These are phyloP conservation scores for Adansonia digitata DNA, from an alignment of 345 rosid species.

Conservation along the genomic window DNA sequence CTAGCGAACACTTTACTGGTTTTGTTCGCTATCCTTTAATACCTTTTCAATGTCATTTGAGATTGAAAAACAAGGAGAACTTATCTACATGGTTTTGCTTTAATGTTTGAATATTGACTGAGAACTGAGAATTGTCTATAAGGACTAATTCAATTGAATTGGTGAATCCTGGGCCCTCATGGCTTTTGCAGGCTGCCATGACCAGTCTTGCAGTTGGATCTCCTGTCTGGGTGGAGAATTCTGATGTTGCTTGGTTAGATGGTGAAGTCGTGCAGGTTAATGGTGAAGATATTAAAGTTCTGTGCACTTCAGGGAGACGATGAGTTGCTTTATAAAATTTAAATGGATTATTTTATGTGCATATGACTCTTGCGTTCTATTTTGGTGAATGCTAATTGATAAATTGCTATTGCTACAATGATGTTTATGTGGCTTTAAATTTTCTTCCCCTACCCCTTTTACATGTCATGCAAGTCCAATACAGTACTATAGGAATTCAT, in stretches of 20 bases:
- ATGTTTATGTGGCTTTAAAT: not conserved
- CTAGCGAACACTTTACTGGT: not conserved
- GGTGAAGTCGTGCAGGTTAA: constrained; percentile 78
- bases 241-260: constrained; percentile 83
- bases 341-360: not conserved
- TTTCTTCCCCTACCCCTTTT: not conserved
- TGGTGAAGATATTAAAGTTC: constrained; percentile 70
- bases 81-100: not conserved
- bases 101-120: not conserved
- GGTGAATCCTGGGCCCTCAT: constrained; percentile 13
- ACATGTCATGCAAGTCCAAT: not conserved
- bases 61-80: constrained; percentile 3
- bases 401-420: not conserved
- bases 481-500: not conserved
- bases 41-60: not conserved
- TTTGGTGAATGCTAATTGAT: constrained; percentile 8
- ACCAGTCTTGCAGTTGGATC: constrained; percentile 63
- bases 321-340: constrained; percentile 32
- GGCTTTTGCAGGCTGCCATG: constrained; percentile 50
- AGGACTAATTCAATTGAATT: not conserved
- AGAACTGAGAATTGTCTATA: not conserved
- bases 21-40: not conserved
- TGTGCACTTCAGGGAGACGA: constrained; percentile 81
- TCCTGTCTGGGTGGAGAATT: constrained; percentile 90
- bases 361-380: not conserved